Conservation (phyloP, 2,329 filamentous ascomycete species). For the Diaporthe velutina region DNA sequence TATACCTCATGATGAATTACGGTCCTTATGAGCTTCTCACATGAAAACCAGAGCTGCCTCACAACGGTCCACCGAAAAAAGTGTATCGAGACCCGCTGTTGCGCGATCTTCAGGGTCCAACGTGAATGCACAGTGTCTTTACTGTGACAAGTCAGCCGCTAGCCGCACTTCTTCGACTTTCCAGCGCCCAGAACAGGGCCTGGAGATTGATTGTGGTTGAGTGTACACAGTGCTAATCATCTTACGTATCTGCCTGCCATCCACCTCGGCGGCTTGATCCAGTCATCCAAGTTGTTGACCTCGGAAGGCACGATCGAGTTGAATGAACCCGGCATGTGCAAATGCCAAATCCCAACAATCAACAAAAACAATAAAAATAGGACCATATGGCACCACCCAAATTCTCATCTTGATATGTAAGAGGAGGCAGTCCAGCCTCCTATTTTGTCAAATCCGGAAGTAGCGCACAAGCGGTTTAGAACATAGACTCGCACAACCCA, state of each 20-base stretch:
- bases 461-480: not conserved
- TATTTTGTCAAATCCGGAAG: no score
- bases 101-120: slow-evolving; percentile 32
- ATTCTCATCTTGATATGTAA: not conserved
- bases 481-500: not conserved
- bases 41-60: not conserved
- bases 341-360: slow-evolving; percentile 32
- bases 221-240: slow-evolving; percentile 24
- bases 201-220: not conserved
- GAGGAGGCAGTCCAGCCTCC: not conserved
- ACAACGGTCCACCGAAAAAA: slow-evolving; percentile 8
- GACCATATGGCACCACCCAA: slow-evolving; percentile 10
- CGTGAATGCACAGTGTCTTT: not conserved
- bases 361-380: slow-evolving; percentile 31
- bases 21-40: not conserved
- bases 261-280: slow-evolving; percentile 3
- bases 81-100: slow-evolving; percentile 10
- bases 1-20: not conserved
- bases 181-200: not conserved
- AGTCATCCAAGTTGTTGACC: slow-evolving; percentile 33
- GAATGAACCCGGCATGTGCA: slow-evolving; percentile 30
- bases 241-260: not conserved
- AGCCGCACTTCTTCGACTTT: no score
- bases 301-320: slow-evolving; percentile 28
- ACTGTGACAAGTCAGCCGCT: not conserved